A percentile compares a stretch with the other conserved stretches of the same genome.
phyloP scores from a whole-genome alignment of 2,329 filamentous ascomycete species.

The Stagonosporopsis vannaccii region DNA sequence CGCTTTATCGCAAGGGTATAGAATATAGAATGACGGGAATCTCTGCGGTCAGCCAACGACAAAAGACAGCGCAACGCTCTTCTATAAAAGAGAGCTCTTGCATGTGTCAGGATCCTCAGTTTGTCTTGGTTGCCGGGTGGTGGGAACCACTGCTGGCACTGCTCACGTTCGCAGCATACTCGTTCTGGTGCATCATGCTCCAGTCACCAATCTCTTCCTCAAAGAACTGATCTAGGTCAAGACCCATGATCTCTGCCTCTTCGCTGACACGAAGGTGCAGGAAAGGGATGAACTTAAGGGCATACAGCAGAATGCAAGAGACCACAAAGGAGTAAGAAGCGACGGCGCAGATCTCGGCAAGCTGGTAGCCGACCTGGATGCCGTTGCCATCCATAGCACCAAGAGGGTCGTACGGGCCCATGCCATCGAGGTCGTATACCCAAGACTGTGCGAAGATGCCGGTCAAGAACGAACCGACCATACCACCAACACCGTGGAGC shows the following conservation, averaged over 20 bases:
- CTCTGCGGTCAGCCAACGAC: neutral
- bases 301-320: conserved; percentile 59
- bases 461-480: conserved; percentile 65
- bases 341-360: conserved; percentile 64
- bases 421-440: conserved; percentile 60
- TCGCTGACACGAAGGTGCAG: conserved; percentile 63
- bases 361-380: conserved; percentile 62
- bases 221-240: conserved; percentile 63
- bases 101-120: neutral
- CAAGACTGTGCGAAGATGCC: conserved; percentile 63
- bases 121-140: conserved; percentile 1
- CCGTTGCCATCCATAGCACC: conserved; percentile 63
- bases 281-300: conserved; percentile 62
- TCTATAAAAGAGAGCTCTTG: neutral
- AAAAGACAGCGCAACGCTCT: too few species aligned
- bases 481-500: conserved; percentile 65
- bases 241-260: conserved; percentile 62
- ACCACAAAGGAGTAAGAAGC: conserved; percentile 62
- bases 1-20: neutral
- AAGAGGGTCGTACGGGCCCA: conserved; percentile 52
- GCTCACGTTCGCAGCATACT: conserved; percentile 28
- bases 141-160: conserved; percentile 34
- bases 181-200: conserved; percentile 47
- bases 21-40: neutral
- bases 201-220: conserved; percentile 66